Evolutionary conservation across 2,329 filamentous ascomycete species (phyloP), one percentile per base, ranked within the genome.

Genomic region (Alternaria arborescens): DNA sequence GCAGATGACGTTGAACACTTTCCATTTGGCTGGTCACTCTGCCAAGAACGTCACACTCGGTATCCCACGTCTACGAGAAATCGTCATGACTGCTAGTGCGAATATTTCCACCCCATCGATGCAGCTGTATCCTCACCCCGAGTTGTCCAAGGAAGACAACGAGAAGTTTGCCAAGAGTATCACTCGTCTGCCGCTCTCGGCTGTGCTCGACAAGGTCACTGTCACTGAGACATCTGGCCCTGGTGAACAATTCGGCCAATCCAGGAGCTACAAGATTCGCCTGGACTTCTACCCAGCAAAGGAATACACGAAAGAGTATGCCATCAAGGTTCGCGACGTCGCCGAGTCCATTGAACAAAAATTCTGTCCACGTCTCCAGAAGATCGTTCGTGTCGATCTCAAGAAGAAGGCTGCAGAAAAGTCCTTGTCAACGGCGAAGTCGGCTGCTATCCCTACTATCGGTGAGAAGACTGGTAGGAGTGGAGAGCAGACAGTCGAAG

Each of bases 1-100:
- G 11, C 95, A 99, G 79, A 99, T 99, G 96, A 99, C 96, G 8
- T 83, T 99, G 56, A 99, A 99, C 82, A 99, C 96, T 28, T 99
- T 99, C 87, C 95, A 99, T 86, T 92, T 99, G 87, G 95, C 95
- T 79, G 95, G 95, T 75, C 94, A 98, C 84, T 94, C 95, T 20
- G 91, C 95, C 30, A 98, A 97, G 85, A 99, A 99, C 86, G 96
- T 99, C 76, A 99, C 95, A 0, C 87, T 97, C 20, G 95, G 95
- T 92, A 98, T 99, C 75, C 95, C 95, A 60, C 93, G 95, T 81
- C 86, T 99, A 20, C 87, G 95, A 82, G 95, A 99, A 86, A 97
- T 99, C 71, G 87, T 99, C 67, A 99, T 99, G 95, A 98, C 95
- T 50, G 95, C 95, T 26, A 95, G 92, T 75, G 87, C 89, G 52